Conservation (phyloP, 768 basidiomycete species). For the Lactarius sp. region DNA sequence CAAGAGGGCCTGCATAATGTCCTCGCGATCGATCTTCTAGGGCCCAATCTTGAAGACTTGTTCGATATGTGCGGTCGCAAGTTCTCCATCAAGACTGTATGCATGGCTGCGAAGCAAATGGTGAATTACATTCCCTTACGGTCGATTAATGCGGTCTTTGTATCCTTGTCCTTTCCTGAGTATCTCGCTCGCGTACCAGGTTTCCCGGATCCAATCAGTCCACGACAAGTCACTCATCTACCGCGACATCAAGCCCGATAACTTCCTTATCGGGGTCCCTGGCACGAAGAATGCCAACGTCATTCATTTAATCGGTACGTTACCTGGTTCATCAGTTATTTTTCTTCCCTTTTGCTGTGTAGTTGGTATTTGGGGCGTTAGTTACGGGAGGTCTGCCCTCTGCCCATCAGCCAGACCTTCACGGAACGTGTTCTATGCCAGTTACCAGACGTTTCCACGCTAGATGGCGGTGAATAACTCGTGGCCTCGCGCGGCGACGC, state of each 20-base stretch:
- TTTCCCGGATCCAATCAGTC: constrained; percentile 93
- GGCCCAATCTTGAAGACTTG: constrained; percentile 96
- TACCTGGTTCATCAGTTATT: background rate
- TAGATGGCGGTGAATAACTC: background rate
- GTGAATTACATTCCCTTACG: constrained; percentile 42
- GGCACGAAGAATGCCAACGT: constrained; percentile 86
- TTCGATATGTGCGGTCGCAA: constrained; percentile 99
- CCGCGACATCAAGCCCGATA: constrained; percentile 98
- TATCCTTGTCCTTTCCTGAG: constrained; percentile 14
- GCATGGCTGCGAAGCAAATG: constrained; percentile 99
- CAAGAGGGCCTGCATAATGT: constrained; percentile 98
- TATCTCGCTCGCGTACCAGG: constrained; percentile 42
- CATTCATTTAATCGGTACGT: constrained; percentile 81
- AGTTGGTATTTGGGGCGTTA: background rate
- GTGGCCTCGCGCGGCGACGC: background rate
- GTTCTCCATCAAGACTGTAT: constrained; percentile 96
- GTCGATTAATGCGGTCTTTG: constrained; percentile 1
- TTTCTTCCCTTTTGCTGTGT: background rate
- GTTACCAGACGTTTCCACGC: background rate
- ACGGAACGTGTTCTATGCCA: background rate
- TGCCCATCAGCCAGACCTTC: background rate
- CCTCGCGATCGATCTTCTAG: constrained; percentile 88
- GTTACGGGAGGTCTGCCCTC: background rate
- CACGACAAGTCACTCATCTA: constrained; percentile 99
- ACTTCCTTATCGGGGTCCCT: constrained; percentile 95